phyloP scores from a whole-genome alignment of 108 stramenopile species.

The Bacterosira constricta region DNA sequence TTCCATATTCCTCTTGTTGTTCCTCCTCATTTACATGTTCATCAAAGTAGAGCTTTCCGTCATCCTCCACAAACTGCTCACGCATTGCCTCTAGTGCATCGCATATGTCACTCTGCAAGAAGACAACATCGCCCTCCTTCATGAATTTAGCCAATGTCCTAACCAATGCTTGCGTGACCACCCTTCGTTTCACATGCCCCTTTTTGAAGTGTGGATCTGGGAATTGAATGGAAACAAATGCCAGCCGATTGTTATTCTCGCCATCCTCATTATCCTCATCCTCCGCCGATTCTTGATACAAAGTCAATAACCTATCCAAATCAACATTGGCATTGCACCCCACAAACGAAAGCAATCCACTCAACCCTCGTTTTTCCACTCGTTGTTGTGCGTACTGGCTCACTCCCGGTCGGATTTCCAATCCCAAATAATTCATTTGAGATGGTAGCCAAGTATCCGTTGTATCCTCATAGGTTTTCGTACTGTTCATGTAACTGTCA shows the following conservation, averaged over 20 bases:
- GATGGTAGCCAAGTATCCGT: constrained; percentile 23
- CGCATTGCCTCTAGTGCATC: constrained; percentile 85
- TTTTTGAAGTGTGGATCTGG: constrained; percentile 94
- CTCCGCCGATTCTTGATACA: constrained; percentile 47
- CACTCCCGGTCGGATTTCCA: constrained; percentile 86
- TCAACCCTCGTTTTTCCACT: constrained; percentile 51
- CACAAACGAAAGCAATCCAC: constrained; percentile 67
- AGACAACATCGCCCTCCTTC: constrained; percentile 57
- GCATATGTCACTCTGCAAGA: constrained; percentile 81
- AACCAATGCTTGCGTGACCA: constrained; percentile 75
- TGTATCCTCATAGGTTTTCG: constrained; percentile 11
- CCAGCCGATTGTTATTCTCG: constrained; percentile 28
- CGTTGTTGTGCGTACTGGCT: constrained; percentile 74
- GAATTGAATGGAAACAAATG: constrained; percentile 85
- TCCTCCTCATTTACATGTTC: constrained; percentile 33
- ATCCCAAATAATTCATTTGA: constrained; percentile 80
- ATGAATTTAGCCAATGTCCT: constrained; percentile 66
- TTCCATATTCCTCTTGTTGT: constrained; percentile 53
- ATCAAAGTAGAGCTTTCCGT: constrained; percentile 55
- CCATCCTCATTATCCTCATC: neutral
- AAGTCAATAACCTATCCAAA: constrained; percentile 65
- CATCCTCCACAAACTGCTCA: constrained; percentile 61
- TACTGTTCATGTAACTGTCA: constrained; percentile 19
- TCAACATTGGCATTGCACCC: constrained; percentile 95
- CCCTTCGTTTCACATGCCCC: constrained; percentile 75